These are phyloP conservation scores for Penicillium subrubescens DNA, from an alignment of 495 filamentous ascomycete genomes.

Conservation along the genomic window DNA sequence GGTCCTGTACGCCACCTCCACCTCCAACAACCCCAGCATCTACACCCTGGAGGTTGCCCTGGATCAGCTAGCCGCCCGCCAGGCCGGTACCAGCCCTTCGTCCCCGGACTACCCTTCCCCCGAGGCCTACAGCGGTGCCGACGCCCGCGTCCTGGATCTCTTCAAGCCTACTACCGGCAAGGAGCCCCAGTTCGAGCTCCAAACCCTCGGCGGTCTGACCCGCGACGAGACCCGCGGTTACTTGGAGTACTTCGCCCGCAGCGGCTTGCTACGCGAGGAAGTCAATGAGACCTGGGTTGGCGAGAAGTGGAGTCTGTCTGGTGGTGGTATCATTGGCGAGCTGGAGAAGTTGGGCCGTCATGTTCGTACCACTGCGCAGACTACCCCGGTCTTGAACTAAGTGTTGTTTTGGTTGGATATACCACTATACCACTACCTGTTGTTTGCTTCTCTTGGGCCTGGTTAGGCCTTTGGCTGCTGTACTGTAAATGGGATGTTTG, in stretches of 20 bases:
- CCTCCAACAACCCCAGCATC: conserved; percentile 61
- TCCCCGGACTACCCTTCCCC: conserved; percentile 51
- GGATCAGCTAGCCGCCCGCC: conserved; percentile 48
- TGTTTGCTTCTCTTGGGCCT: background rate
- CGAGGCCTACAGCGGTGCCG: conserved; percentile 67
- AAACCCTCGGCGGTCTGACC: conserved; percentile 63
- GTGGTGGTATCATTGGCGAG: conserved; percentile 82
- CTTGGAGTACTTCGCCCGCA: conserved; percentile 92
- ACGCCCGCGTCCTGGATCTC: conserved; percentile 62
- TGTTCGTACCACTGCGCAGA: conserved; percentile 37
- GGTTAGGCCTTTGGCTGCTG: conserved; percentile 5
- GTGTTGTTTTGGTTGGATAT: background rate
- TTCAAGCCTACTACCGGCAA: conserved; percentile 40
- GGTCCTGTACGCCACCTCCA: conserved; percentile 71
- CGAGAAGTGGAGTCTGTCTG: conserved; percentile 84
- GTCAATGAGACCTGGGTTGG: conserved; percentile 73
- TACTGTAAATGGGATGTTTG: conserved; percentile 32
- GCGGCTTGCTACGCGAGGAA: conserved; percentile 71
- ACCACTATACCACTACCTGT: conserved; percentile 17
- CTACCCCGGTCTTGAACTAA: conserved; percentile 13
- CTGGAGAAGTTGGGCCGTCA: conserved; percentile 67
- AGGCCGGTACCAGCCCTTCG: conserved; percentile 35
- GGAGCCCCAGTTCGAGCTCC: conserved; percentile 54
- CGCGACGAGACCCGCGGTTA: conserved; percentile 75
- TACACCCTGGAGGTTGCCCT: conserved; percentile 69